Percentiles rank a stretch among this genome's conserved stretches.
Conservation (phyloP, 208 protist genomes). For the Leishmania amazonensis region DNA sequence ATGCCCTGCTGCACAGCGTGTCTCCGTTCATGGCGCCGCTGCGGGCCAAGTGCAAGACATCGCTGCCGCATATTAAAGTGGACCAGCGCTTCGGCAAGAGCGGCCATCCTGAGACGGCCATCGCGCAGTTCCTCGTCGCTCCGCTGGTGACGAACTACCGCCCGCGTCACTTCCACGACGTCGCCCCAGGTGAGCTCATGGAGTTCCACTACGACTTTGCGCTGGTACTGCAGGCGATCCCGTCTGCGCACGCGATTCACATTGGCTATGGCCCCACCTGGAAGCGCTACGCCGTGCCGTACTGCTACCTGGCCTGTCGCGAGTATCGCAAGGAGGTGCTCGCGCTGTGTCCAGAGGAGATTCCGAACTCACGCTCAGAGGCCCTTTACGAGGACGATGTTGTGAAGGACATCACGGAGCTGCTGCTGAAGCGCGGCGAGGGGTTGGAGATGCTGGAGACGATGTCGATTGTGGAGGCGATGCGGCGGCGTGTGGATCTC, state of each 20-base stretch:
- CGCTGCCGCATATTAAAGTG: slow-evolving; percentile 87
- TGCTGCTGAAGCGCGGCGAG: slow-evolving; percentile 71
- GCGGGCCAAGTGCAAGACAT: slow-evolving; percentile 69
- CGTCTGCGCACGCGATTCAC: slow-evolving; percentile 52
- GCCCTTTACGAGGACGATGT: slow-evolving; percentile 86
- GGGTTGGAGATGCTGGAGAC: slow-evolving; percentile 70
- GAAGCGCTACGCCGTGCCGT: slow-evolving; percentile 89
- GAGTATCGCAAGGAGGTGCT: slow-evolving; percentile 85
- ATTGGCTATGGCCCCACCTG: slow-evolving; percentile 86
- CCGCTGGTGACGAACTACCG: slow-evolving; percentile 89
- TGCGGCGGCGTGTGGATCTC: slow-evolving; percentile 77
- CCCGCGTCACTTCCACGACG: slow-evolving; percentile 87
- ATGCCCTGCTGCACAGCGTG: slow-evolving; percentile 81
- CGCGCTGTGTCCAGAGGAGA: slow-evolving; percentile 81
- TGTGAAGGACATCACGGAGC: slow-evolving; percentile 84
- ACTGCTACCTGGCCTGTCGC: slow-evolving; percentile 69
- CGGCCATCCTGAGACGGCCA: slow-evolving; percentile 83
- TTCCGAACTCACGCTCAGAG: slow-evolving; percentile 83
- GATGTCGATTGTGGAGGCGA: slow-evolving; percentile 75
- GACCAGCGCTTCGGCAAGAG: slow-evolving; percentile 89
- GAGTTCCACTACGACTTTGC: slow-evolving; percentile 90
- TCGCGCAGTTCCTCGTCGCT: slow-evolving; percentile 86
- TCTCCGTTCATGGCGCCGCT: slow-evolving; percentile 88
- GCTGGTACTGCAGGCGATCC: slow-evolving; percentile 63
- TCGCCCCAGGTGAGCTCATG: slow-evolving; percentile 85